These are phyloP conservation scores for Aspergillus glaucus DNA, from an alignment of 2,329 filamentous ascomycete genomes.

Conservation along the genomic window DNA sequence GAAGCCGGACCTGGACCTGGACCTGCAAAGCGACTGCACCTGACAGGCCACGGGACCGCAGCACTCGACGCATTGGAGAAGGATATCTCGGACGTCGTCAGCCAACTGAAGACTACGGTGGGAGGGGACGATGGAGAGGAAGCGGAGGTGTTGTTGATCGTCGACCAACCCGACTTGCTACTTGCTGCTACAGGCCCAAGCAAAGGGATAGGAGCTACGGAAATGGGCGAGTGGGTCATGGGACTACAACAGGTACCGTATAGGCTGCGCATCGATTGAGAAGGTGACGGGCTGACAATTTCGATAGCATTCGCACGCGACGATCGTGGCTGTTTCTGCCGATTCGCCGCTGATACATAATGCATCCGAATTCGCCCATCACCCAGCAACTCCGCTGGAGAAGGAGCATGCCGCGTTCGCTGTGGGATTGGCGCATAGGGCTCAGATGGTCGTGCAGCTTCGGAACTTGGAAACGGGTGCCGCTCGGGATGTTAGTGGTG, in stretches of 20 bases:
- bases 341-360: slow-evolving; percentile 63
- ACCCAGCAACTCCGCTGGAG: slow-evolving; percentile 60
- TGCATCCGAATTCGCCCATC: slow-evolving; percentile 26
- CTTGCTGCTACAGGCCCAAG: slow-evolving; percentile 53
- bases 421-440: slow-evolving; percentile 66
- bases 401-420: slow-evolving; percentile 65
- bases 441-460: slow-evolving; percentile 64
- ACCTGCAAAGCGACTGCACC: slow-evolving; percentile 21
- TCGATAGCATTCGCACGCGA: slow-evolving; percentile 55
- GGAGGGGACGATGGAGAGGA: slow-evolving; percentile 15
- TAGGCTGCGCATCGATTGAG: neutral
- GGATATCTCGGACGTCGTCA: slow-evolving; percentile 27
- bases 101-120: slow-evolving; percentile 19
- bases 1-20: slow-evolving; percentile 17
- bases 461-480: slow-evolving; percentile 76
- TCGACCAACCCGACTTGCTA: slow-evolving; percentile 61
- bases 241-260: slow-evolving; percentile 56
- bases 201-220: slow-evolving; percentile 35
- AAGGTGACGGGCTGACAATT: slow-evolving; percentile 2
- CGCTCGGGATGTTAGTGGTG: slow-evolving; percentile 86
- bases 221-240: slow-evolving; percentile 53
- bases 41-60: slow-evolving; percentile 21
- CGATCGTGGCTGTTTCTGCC: slow-evolving; percentile 63
- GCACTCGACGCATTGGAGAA: slow-evolving; percentile 30
- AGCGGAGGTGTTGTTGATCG: slow-evolving; percentile 49